Conservation (phyloP, 2,329 filamentous ascomycete genomes). For the Fusarium piperis region DNA sequence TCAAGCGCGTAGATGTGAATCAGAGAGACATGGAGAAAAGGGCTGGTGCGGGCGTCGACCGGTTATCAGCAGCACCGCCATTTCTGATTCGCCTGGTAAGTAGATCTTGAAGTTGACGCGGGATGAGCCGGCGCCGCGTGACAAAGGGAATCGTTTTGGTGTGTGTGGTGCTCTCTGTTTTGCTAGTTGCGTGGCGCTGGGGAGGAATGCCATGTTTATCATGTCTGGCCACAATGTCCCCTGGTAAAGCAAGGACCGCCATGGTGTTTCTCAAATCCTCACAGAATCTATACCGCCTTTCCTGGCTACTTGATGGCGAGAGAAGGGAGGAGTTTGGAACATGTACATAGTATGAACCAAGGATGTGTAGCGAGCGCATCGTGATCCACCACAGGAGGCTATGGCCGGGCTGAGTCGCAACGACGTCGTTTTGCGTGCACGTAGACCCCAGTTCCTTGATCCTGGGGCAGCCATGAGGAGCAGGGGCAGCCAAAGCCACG, state of each 20-base stretch:
- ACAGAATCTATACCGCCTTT: neutral
- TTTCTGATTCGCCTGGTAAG: neutral
- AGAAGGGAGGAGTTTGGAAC: neutral
- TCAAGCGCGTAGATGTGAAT: neutral
- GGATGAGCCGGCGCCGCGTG: conserved; percentile 33
- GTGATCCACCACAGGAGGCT: neutral
- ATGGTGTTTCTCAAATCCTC: neutral
- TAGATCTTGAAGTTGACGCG: conserved; percentile 12
- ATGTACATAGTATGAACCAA: neutral
- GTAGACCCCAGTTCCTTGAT: conserved; percentile 17
- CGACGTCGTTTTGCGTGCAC: neutral
- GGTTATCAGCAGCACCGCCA: neutral
- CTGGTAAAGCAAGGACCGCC: neutral
- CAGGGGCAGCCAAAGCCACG: conserved; percentile 3
- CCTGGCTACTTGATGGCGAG: neutral
- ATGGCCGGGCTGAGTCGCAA: neutral
- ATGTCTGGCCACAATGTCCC: neutral
- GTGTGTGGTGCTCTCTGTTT: neutral
- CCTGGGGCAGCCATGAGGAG: conserved; percentile 21
- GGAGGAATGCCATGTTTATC: neutral
- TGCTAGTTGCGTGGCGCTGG: neutral
- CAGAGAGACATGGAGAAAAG: neutral
- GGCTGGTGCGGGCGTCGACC: neutral
- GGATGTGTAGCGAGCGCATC: conserved; percentile 1
- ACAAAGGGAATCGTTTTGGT: neutral